phyloP scores from a whole-genome alignment of 495 filamentous ascomycete genomes.

The Aspergillus nidulans region DNA sequence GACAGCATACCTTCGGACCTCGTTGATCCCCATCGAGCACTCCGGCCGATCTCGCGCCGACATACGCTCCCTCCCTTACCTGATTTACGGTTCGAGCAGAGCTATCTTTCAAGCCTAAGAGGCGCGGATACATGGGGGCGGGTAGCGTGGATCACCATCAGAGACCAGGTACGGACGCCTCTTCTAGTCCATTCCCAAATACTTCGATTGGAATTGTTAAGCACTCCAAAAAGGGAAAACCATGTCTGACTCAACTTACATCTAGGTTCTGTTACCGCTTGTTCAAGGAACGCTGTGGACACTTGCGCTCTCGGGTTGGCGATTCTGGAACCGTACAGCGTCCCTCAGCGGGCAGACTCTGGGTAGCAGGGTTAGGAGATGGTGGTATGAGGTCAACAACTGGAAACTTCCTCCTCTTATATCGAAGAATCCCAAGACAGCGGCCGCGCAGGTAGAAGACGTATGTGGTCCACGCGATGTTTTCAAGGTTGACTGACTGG shows the following conservation, averaged over 20 bases:
- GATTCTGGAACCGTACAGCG: conserved; percentile 72
- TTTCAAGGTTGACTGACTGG: not conserved
- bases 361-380: conserved; percentile 68
- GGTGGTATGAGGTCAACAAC: conserved; percentile 91
- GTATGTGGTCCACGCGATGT: conserved; percentile 34
- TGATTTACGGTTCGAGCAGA: conserved; percentile 95
- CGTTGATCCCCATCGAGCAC: conserved; percentile 48
- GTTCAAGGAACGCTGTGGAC: conserved; percentile 82
- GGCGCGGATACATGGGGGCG: conserved; percentile 70
- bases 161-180: conserved; percentile 69
- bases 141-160: conserved; percentile 74
- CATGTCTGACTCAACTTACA: not conserved
- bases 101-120: conserved; percentile 82
- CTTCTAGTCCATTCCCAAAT: not conserved
- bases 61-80: conserved; percentile 75
- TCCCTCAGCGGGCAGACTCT: conserved; percentile 63
- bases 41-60: conserved; percentile 50
- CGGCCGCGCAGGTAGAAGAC: conserved; percentile 42
- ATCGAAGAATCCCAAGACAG: conserved; percentile 29
- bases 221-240: not conserved
- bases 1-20: conserved; percentile 43
- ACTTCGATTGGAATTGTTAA: not conserved
- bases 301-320: conserved; percentile 74
- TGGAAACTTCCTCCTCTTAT: conserved; percentile 58
- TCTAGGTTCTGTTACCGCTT: conserved; percentile 74